Evolutionary conservation across 208 protist genomes (phyloP).

Genomic region (Strigomonas culicis): DNA sequence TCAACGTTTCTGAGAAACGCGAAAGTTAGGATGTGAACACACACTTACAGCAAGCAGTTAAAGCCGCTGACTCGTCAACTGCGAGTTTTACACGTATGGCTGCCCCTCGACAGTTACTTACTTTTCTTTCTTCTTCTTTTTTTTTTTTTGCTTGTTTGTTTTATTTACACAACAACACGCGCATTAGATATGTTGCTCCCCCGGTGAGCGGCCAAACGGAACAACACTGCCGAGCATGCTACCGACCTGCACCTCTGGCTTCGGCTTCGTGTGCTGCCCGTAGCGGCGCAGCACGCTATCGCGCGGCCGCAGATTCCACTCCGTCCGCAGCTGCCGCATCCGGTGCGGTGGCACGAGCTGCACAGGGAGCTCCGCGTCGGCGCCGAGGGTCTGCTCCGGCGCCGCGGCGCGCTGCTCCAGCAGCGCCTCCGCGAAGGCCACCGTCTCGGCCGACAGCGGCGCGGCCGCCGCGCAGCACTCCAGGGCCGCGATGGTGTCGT

Average conservation of each 20-base stretch:
- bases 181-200: conserved; percentile 47
- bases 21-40: too few species aligned
- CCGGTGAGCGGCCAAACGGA: conserved; percentile 74
- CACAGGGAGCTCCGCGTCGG: conserved; percentile 47
- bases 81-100: too few species aligned
- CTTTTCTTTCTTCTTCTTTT: too few species aligned
- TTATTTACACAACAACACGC: neutral
- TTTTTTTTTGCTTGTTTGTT: too few species aligned
- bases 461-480: conserved; percentile 39
- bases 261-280: conserved; percentile 56
- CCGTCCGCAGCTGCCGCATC: conserved; percentile 56
- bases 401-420: conserved; percentile 18
- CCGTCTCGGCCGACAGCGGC: conserved; percentile 33
- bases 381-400: conserved; percentile 18
- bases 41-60: too few species aligned
- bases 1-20: too few species aligned
- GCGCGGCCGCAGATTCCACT: conserved; percentile 67
- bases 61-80: too few species aligned
- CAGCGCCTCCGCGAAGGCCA: conserved; percentile 21
- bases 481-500: conserved; percentile 65
- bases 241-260: conserved; percentile 41
- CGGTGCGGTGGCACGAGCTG: conserved; percentile 48
- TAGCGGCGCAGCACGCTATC: conserved; percentile 74
- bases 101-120: too few species aligned
- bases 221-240: conserved; percentile 77